Percentiles rank a stretch among this genome's conserved stretches.
These are phyloP conservation scores for Sphaerulina musiva DNA, from an alignment of 2,329 filamentous ascomycete species.

Conservation along the genomic window DNA sequence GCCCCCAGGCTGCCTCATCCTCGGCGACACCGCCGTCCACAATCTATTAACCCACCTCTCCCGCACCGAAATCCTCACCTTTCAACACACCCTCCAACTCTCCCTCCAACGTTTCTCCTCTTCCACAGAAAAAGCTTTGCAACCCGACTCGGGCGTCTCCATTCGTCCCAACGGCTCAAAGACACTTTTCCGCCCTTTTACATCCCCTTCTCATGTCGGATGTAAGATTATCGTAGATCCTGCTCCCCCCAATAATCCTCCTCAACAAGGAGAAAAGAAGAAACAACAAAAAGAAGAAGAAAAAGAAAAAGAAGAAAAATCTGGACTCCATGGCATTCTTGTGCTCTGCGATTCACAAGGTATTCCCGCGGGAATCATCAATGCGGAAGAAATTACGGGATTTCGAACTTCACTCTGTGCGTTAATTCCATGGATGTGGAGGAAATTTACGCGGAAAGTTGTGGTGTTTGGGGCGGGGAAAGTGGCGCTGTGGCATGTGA, in stretches of 20 bases:
- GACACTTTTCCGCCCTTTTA: slow-evolving; percentile 14
- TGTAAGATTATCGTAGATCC: slow-evolving; percentile 19
- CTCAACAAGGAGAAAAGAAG: too few species aligned
- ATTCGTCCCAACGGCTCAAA: slow-evolving; percentile 14
- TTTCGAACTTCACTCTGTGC: slow-evolving; percentile 73
- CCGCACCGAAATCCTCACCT: slow-evolving; percentile 1
- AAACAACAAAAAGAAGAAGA: too few species aligned
- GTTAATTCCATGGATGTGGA: slow-evolving; percentile 47
- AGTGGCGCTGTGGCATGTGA: slow-evolving; percentile 47
- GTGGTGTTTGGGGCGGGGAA: slow-evolving; percentile 46
- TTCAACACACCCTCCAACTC: slow-evolving; percentile 10
- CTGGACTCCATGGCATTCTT: slow-evolving; percentile 12
- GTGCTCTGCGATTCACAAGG: slow-evolving; percentile 10
- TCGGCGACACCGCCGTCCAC: slow-evolving; percentile 11
- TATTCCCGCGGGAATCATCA: slow-evolving; percentile 38
- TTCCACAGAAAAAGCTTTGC: slow-evolving; percentile 4
- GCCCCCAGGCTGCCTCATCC: slow-evolving; percentile 10
- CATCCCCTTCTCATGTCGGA: slow-evolving; percentile 9
- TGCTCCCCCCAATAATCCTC: neutral
- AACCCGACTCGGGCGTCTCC: slow-evolving; percentile 11
- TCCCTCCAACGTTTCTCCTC: slow-evolving; percentile 10
- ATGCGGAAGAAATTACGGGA: slow-evolving; percentile 67
- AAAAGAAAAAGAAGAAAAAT: neutral
- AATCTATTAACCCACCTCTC: slow-evolving; percentile 10
- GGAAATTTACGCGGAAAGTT: slow-evolving; percentile 29